Evolutionary conservation across 257 asterid species (phyloP), one percentile per base, ranked within the genome.

Genomic region (Fraxinus excelsior): DNA sequence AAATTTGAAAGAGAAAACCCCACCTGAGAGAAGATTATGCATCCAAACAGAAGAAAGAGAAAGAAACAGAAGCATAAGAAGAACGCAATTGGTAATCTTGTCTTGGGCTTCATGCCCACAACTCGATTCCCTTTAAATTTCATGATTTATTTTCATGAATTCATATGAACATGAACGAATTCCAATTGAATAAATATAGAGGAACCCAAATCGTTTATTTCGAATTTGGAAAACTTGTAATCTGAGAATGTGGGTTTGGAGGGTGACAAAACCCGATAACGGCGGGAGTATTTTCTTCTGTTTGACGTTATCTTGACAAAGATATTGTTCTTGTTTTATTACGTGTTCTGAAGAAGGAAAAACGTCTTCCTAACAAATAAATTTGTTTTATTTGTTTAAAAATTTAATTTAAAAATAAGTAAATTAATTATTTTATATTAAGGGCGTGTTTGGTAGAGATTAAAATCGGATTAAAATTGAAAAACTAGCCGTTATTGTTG

Each of bases 21-120:
- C 2, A 86, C 93, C 87, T 87, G 84, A 70, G 87, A 85, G 38
- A 84, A 51, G 77, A 88, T 72, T 6, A 84, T 74, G 82, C 90
- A 87, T 75, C 90, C 91, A 67, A 87, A 85, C 3, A 87, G 80
- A 42, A 89, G 85, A 56, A 87, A 90, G 35, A 89, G 91, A 29
- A 87, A 87, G 82, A 84, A 89, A 75, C 86, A 87, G 65, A 85
- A 73, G 77, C 91, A 87, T 13, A 89, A 67, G 73, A 86, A 70
- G 84, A 83, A 82, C 60, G 84, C 82, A 31, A 86, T 73, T 3
- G 83, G 86, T 58, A 85, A 31, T 38, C 23, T 80, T 29, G 82
- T 79, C 68, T 82, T 81, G 28, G 85, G 18, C n/a, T 68, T 79
- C 69, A 70, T 31, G 31, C 80, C 83, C 72, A 76, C 44, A 64